These are phyloP conservation scores for Neopestalotiopsis sp. DNA, from an alignment of 2,329 filamentous ascomycete genomes.

Conservation along the genomic window DNA sequence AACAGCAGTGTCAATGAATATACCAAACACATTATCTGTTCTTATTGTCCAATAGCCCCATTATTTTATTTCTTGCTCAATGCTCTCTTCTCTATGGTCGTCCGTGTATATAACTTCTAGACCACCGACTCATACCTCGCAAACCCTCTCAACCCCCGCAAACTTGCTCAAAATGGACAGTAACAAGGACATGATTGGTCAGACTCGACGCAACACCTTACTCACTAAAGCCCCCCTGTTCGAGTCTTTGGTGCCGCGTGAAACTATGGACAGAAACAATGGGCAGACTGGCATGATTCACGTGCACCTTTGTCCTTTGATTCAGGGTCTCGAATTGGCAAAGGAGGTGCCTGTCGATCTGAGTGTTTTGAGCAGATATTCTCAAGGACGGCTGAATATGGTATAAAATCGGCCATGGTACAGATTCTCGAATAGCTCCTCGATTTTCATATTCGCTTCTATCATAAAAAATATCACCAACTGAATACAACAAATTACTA, in stretches of 20 bases:
- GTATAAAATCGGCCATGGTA: not conserved
- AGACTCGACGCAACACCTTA: not conserved
- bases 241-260: not conserved
- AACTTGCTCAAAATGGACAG: constrained; percentile 15
- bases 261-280: not conserved
- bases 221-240: not conserved
- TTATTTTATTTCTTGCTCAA: too few species aligned
- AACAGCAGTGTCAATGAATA: too few species aligned
- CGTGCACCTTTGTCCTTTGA: not conserved
- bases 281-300: not conserved
- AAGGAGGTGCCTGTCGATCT: not conserved
- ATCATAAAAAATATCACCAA: not conserved
- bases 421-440: not conserved
- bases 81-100: too few species aligned
- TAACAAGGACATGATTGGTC: constrained; percentile 5
- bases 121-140: not conserved
- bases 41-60: too few species aligned
- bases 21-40: too few species aligned
- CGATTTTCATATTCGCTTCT: not conserved
- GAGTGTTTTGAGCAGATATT: not conserved
- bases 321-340: not conserved
- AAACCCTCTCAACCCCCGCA: constrained; percentile 14
- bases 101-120: not conserved
- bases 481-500: not conserved
- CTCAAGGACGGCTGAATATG: not conserved